Percentiles rank a stretch among this genome's conserved stretches.
phyloP scores from a whole-genome alignment of 1,284 basidiomycete species.

The Uromyces viciae-fabae region DNA sequence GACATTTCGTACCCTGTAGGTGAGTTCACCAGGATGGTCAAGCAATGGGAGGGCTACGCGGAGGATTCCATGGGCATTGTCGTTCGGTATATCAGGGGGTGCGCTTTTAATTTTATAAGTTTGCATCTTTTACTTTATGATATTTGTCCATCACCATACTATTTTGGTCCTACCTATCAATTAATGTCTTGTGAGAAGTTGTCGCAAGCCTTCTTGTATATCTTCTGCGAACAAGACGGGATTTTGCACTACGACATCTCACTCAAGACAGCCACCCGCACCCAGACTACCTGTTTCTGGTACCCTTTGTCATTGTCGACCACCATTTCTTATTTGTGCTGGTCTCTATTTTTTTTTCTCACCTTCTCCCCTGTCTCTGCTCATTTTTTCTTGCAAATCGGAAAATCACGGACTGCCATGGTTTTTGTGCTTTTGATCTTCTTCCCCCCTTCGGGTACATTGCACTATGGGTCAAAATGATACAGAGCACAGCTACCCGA shows the following conservation, averaged over 20 bases:
- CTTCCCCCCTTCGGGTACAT: not conserved
- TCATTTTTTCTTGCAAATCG: constrained; percentile 41
- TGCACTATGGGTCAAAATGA: not conserved
- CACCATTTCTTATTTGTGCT: constrained; percentile 11
- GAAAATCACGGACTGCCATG: not conserved
- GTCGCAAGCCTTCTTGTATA: too few species aligned
- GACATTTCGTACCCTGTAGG: constrained; percentile 96
- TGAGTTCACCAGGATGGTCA: constrained; percentile 91
- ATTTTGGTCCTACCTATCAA: too few species aligned
- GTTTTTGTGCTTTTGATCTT: constrained; percentile 1
- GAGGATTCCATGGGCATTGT: constrained; percentile 89
- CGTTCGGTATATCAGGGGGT: constrained; percentile 90
- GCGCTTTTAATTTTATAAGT: constrained; percentile 53
- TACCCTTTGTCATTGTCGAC: constrained; percentile 10
- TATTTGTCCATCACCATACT: not conserved
- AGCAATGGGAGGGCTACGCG: constrained; percentile 93
- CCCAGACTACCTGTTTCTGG: too few species aligned
- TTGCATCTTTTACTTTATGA: not conserved
- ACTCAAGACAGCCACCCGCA: too few species aligned
- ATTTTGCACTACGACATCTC: too few species aligned
- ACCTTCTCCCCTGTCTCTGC: not conserved
- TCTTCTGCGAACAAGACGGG: too few species aligned
- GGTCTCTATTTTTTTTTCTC: constrained; percentile 5
- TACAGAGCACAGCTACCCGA: constrained; percentile 69
- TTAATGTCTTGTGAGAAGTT: too few species aligned